Base-by-base conservation (phyloP, 371 early-diverging fungal species). In the Neoconidiobolus thromboides region DNA sequence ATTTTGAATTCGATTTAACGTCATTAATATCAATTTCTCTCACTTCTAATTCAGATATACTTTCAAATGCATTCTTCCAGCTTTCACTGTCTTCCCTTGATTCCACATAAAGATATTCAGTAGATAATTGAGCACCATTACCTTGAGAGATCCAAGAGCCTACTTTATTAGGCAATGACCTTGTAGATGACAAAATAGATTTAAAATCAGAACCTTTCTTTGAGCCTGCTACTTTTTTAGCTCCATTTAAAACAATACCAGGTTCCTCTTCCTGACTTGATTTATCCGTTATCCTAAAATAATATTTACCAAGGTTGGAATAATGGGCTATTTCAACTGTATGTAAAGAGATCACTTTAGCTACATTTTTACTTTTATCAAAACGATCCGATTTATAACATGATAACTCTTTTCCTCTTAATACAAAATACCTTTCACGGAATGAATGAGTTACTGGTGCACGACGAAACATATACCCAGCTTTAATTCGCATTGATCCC, bases 341-440 rank as follows among this genome's bases (percentile, higher is more conserved):
- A 36, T 43, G 41, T 26, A 57, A 38, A 5, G 57, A 15, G 12
- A 57, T 57, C 6, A 46, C 5, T 14, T 44, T 10, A 7, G 7
- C 57, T 14, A 5, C 10, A 14, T 43, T 43, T 9, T 57, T 57
- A 10, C 10, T 7, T 46, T 57, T 57, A 36, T 57, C 57, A 44
- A 57, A 57, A 3, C 57, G 9, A 46, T 57, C 57, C 26, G 57
- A 57, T 14, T 12, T 43, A 37, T 57, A 57, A 44, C 57, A 57
- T 3, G 57, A 43, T 2, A 57, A 37, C 12, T 43, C 57, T 14
- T 57, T 57, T 5, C 57, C 57, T 6, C 57, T 42, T 9, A 57
- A 44, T 12, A 57, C 57, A 37, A 57, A 57, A 38, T 57, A 57
- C 40, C 57, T 9, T 12, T 40, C 43, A 4, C 57, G 57, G 14